Percentiles rank a stretch among this genome's conserved stretches.
These are phyloP conservation scores for Carex parvula DNA, from an alignment of 176 grass and related monocot genomes.

Conservation along the genomic window DNA sequence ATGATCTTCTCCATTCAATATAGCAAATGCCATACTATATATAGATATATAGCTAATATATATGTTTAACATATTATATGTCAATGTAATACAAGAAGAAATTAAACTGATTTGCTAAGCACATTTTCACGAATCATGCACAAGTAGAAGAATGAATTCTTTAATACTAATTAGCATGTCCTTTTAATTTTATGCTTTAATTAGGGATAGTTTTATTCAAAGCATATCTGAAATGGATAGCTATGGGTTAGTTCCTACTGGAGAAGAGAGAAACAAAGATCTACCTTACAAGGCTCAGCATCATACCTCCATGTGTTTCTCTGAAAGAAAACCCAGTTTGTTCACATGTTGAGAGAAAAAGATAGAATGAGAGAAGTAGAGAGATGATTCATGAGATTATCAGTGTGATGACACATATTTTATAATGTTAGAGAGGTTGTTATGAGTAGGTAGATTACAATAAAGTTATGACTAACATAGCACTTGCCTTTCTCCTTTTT, in stretches of 20 bases:
- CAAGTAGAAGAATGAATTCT: not conserved
- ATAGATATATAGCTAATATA: not conserved
- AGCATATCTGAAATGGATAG: slow-evolving; percentile 1
- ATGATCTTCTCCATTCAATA: slow-evolving; percentile 28
- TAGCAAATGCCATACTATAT: not conserved
- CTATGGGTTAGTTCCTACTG: not conserved
- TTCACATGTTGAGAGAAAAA: slow-evolving; percentile 33
- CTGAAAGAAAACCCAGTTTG: slow-evolving; percentile 30
- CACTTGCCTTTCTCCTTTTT: not conserved
- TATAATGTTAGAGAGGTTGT: slow-evolving; percentile 45
- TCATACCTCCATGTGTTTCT: slow-evolving; percentile 20
- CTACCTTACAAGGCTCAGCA: slow-evolving; percentile 17
- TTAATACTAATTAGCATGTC: not conserved
- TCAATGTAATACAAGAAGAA: not conserved
- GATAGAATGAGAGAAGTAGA: slow-evolving; percentile 9
- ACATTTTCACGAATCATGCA: not conserved
- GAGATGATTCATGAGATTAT: slow-evolving; percentile 1
- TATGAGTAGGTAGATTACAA: slow-evolving; percentile 57
- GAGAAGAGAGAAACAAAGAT: slow-evolving; percentile 14
- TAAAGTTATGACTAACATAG: slow-evolving; percentile 49
- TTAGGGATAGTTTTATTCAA: not conserved
- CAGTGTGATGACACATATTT: slow-evolving; percentile 21
- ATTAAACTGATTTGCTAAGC: not conserved
- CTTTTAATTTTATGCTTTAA: not conserved
- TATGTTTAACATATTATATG: not conserved